Evolutionary conservation across 108 stramenopile species (phyloP), one percentile per base, ranked within the genome.

Genomic region (Nannochloropsis salina): DNA sequence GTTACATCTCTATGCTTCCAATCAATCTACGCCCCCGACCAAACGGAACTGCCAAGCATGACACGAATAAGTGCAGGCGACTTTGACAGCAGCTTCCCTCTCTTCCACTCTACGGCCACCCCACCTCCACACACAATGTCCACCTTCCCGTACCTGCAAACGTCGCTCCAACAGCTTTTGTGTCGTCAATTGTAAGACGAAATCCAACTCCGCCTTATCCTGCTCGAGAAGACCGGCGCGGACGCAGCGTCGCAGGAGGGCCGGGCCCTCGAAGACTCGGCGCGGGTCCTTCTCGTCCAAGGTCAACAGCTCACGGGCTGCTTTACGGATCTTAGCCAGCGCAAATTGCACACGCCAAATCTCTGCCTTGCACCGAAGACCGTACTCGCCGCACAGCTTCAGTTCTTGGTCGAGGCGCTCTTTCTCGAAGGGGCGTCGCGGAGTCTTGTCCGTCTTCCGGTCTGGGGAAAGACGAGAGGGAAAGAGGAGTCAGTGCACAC

Each of bases 401-500:
- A 97, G 94, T 93, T 97, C 98, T 86, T 95, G 96, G 92, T 97
- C 98, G 80, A 97, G 93, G 91, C 96, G 96, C 90, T 99, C 99
- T 96, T 98, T 99, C 93, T 99, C 99, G 96, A 92, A 99, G n/a
- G 99, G 97, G 92, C 99, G 96, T 88, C 99, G 96, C 87, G 98
- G 98, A 74, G 99, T 97, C 94, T 96, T 96, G 94, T 92, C 98
- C 45, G 96, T 96, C 94, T 99, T 99, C 89, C 96, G 89, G 89
- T 89, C 89, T 89, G 79, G 15, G 15, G 15, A n/a, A 6, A n/a
- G 15, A n/a, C 2, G 3, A n/a, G 61, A n/a, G 61, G 61, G 61
- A 74, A n/a, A n/a, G 6, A 74, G 61, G 61, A n/a, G n/a, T 15
- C 20, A n/a, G 20, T 15, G 15, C 20, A n/a, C 3, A 8, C 20